Evolutionary conservation across 83 land plant genomes (phyloP).

Genomic region (Larix sibirica): DNA sequence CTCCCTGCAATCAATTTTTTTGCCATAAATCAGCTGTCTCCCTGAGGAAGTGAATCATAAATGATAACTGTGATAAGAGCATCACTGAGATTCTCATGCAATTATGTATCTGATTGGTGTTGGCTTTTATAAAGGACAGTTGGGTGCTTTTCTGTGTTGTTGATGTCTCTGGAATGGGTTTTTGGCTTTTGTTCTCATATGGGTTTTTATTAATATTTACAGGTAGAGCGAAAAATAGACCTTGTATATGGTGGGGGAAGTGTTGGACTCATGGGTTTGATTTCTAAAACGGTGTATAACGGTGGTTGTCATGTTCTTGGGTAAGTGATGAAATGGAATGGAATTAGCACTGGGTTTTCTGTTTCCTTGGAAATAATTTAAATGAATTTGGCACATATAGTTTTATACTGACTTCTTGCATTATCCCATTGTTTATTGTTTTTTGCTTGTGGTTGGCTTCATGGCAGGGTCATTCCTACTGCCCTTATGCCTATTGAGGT

Average conservation of each 20-base stretch:
- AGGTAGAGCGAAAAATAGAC: slow-evolving; percentile 53
- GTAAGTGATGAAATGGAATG: slow-evolving; percentile 6
- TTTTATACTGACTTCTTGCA: background rate
- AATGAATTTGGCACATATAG: background rate
- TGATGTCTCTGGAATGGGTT: no score
- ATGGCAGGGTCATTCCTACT: slow-evolving; percentile 14
- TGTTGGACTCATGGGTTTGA: slow-evolving; percentile 69
- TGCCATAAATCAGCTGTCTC: no score
- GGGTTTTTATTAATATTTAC: slow-evolving; percentile 17
- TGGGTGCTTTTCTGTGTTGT: no score
- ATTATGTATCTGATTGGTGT: no score
- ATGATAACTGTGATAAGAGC: background rate
- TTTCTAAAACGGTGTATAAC: slow-evolving; percentile 53
- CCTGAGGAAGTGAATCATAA: background rate
- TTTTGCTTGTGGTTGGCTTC: background rate
- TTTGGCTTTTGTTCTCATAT: no score
- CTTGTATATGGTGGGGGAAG: slow-evolving; percentile 78
- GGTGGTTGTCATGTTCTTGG: slow-evolving; percentile 74
- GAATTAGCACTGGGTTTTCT: background rate
- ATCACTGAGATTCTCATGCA: background rate
- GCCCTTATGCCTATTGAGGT: slow-evolving; percentile 17
- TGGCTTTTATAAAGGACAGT: no score
- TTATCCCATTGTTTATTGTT: background rate
- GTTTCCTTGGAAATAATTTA: no score
- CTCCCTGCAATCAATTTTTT: no score